phyloP scores from a whole-genome alignment of 768 basidiomycete genomes.

The Macrolepiota fuliginosa region DNA sequence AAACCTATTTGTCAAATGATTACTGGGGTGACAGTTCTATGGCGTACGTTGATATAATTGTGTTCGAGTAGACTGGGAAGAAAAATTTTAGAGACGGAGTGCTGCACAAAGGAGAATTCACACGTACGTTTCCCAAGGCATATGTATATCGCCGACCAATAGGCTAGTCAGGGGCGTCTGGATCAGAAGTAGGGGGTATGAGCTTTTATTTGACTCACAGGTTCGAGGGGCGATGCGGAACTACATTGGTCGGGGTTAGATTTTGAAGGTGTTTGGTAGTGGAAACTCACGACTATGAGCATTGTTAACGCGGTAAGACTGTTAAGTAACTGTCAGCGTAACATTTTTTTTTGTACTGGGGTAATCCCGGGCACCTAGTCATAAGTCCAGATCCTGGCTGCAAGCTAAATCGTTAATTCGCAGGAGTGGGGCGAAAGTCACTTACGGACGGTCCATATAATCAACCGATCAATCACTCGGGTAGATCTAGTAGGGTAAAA shows the following conservation, averaged over 20 bases:
- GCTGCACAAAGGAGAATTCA: background rate
- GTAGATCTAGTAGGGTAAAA: background rate
- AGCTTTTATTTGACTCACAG: background rate
- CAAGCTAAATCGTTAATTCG: background rate
- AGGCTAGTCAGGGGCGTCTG: background rate
- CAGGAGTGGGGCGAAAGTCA: background rate
- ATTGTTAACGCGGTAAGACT: constrained; percentile 1
- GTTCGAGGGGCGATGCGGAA: background rate
- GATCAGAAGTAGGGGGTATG: background rate
- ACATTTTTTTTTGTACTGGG: background rate
- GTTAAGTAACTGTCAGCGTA: background rate
- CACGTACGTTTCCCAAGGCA: constrained; percentile 2
- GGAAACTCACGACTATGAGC: background rate
- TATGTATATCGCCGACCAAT: constrained; percentile 4
- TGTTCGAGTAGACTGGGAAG: constrained; percentile 8
- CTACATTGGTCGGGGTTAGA: background rate
- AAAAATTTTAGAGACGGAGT: background rate
- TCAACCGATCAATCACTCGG: constrained; percentile 1
- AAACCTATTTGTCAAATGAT: background rate
- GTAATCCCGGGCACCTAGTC: background rate
- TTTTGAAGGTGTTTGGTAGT: background rate
- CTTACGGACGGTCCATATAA: constrained; percentile 5
- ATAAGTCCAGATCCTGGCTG: background rate
- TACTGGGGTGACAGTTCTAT: background rate
- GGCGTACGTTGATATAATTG: constrained; percentile 5